Base-by-base conservation (phyloP, 352 stramenopile species). In the Phytophthora melonis region DNA sequence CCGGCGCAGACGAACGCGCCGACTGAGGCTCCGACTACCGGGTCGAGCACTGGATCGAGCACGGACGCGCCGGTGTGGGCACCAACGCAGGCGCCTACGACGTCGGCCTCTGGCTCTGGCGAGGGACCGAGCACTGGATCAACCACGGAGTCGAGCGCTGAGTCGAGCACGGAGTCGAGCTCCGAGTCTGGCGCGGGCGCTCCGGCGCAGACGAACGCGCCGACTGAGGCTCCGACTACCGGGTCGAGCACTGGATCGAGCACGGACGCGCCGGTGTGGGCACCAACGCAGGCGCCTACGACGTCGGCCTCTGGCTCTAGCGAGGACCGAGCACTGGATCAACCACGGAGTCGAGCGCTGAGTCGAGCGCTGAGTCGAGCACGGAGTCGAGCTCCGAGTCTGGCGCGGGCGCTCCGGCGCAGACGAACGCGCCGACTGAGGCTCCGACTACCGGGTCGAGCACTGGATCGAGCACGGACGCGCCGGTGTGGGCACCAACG, bases 261-360 rank as follows among this genome's bases (percentile, higher is more conserved):
- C 10, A 77, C 70, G 23, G 61, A 67, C 45, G 25, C 36, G 30
- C 59, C 68, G 36, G 54, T 39, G 39, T 21, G 13, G 23, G 58
- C 63, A 58, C 65, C 3, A 34, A 25, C 27, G 1, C 27, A 32
- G 27, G 2, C 27, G 3, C 27, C 27, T 32, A 32, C 27, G 27
- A 6, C 27, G 27, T 32, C 27, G 27, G 27, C 27, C 27, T 32
- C 27, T 32, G 27, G 27, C 27, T 5, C 27, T 32, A 32, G 27
- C 27, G 27, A 32, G 27, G 36, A 32, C 27, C 27, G 27, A 55
- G 21, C 30, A 23, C 54, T 49, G 32, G 54, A 13, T 60, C 54
- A 6, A 60, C 27, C 32, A 47, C 32, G 30, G 54, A 45, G 30
- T 60, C 52, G 27, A 41, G 6, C 19, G 53, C 61, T 3, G 27